Percentiles rank a stretch among this genome's conserved stretches.
Evolutionary conservation across 306 rosid species (phyloP).

Genomic region (Begonia peltatifolia): DNA sequence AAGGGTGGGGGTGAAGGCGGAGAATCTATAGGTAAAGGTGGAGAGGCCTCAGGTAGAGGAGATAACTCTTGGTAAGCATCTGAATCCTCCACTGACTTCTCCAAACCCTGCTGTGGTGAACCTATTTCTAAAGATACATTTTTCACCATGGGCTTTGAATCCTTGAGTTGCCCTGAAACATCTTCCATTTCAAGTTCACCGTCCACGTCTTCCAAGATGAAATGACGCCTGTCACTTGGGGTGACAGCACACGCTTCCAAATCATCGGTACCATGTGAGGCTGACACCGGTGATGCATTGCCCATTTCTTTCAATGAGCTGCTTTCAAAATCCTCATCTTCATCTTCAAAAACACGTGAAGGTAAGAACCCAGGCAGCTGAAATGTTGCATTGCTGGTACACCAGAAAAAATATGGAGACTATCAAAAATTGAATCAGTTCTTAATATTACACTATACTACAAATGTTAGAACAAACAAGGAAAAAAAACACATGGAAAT

Average conservation of each 20-base stretch:
- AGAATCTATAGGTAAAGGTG: slow-evolving; percentile 85
- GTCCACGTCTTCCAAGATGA: slow-evolving; percentile 92
- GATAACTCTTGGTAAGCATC: slow-evolving; percentile 29
- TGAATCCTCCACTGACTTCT: slow-evolving; percentile 24
- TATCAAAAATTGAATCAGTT: no score
- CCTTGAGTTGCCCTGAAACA: slow-evolving; percentile 84
- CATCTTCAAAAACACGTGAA: slow-evolving; percentile 69
- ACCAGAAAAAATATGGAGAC: slow-evolving; percentile 4
- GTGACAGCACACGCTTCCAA: slow-evolving; percentile 54
- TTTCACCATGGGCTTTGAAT: slow-evolving; percentile 32
- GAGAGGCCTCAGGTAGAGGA: slow-evolving; percentile 63
- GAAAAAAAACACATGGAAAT: no score
- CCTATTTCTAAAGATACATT: slow-evolving; percentile 36
- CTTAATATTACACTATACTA: no score
- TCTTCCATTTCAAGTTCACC: slow-evolving; percentile 99
- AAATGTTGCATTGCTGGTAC: slow-evolving; percentile 88
- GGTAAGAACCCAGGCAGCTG: slow-evolving; percentile 85
- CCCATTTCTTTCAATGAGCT: slow-evolving; percentile 35
- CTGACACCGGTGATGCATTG: slow-evolving; percentile 36
- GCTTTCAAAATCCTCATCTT: slow-evolving; percentile 51
- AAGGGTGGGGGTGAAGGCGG: slow-evolving; percentile 89
- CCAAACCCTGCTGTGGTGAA: slow-evolving; percentile 27
- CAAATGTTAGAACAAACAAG: no score
- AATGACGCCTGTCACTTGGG: slow-evolving; percentile 86
- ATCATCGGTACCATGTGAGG: slow-evolving; percentile 36